Evolutionary conservation across 345 rosid species (phyloP).

Genomic region (Dovyalis caffra): DNA sequence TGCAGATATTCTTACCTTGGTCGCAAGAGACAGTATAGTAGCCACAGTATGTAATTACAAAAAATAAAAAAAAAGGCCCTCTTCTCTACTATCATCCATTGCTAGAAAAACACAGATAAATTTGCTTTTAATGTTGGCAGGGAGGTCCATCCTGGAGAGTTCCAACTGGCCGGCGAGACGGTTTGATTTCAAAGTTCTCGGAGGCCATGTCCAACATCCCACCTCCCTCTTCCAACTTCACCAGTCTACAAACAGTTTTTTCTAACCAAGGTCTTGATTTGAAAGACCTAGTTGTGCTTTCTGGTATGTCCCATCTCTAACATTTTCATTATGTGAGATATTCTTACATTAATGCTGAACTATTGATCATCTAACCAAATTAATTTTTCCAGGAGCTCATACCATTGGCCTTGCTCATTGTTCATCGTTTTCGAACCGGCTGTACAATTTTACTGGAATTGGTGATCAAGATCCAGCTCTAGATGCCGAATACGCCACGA

Average conservation of each 20-base stretch:
- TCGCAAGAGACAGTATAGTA: constrained; percentile 63
- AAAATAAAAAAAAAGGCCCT: neutral
- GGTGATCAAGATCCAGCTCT: constrained; percentile 62
- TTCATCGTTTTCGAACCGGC: constrained; percentile 46
- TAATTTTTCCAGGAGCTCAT: constrained; percentile 59
- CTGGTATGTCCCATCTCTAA: neutral
- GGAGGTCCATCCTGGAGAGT: constrained; percentile 81
- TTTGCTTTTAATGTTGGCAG: constrained; percentile 18
- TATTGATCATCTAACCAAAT: neutral
- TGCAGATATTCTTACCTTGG: constrained; percentile 61
- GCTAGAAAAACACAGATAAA: neutral
- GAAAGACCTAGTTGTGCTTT: constrained; percentile 55
- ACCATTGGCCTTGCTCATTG: constrained; percentile 76
- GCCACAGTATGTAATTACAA: constrained; percentile 42
- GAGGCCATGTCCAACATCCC: constrained; percentile 59
- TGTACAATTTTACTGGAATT: constrained; percentile 63
- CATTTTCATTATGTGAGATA: neutral
- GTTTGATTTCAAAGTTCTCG: constrained; percentile 49
- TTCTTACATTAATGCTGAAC: neutral
- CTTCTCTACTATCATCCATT: neutral
- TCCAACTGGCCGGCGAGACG: constrained; percentile 78
- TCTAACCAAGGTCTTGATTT: constrained; percentile 60
- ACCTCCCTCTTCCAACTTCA: constrained; percentile 50
- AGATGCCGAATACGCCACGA: constrained; percentile 61
- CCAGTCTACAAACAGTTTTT: constrained; percentile 45